Percentiles rank a stretch among this genome's conserved stretches.
phyloP scores from a whole-genome alignment of 192 early-diverging fungal species.

The Irineochytrium annulatum region DNA sequence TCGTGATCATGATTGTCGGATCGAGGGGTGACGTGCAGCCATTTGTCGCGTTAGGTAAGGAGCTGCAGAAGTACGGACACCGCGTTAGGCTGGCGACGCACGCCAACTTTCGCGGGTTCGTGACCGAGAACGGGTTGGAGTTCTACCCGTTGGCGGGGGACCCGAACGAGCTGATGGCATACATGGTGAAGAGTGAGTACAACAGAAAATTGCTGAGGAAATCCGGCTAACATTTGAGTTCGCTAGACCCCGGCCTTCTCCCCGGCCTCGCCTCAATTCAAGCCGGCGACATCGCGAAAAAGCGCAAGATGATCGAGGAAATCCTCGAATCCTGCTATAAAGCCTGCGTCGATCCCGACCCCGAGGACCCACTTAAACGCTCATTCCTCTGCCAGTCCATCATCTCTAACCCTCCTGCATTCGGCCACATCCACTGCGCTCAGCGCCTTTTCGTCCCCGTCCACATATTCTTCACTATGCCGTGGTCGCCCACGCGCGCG shows the following conservation, averaged over 20 bases:
- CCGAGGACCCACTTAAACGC: constrained; percentile 7
- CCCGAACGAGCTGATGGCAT: constrained; percentile 42
- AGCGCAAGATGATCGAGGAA: constrained; percentile 25
- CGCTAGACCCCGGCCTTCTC: constrained; percentile 30
- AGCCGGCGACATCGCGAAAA: constrained; percentile 36
- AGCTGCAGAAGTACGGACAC: constrained; percentile 27
- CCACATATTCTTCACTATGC: constrained; percentile 58
- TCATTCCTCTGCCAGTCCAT: constrained; percentile 29
- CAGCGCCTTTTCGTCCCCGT: constrained; percentile 32
- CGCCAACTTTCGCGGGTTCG: constrained; percentile 30
- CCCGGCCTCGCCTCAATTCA: constrained; percentile 24
- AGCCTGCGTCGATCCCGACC: constrained; percentile 28
- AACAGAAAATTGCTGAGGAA: no score
- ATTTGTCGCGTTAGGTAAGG: constrained; percentile 38
- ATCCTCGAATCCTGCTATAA: constrained; percentile 31
- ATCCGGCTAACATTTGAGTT: no score
- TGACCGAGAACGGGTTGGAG: constrained; percentile 34
- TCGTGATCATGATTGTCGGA: constrained; percentile 34
- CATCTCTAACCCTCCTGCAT: constrained; percentile 39
- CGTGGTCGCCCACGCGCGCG: constrained; percentile 68
- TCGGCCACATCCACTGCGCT: constrained; percentile 39
- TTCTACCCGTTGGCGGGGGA: constrained; percentile 38
- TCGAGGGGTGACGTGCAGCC: constrained; percentile 41
- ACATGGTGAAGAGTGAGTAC: constrained; percentile 38
- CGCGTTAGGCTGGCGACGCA: constrained; percentile 38